phyloP scores from a whole-genome alignment of 495 filamentous ascomycete genomes.

The Aspergillus sclerotioniger region DNA sequence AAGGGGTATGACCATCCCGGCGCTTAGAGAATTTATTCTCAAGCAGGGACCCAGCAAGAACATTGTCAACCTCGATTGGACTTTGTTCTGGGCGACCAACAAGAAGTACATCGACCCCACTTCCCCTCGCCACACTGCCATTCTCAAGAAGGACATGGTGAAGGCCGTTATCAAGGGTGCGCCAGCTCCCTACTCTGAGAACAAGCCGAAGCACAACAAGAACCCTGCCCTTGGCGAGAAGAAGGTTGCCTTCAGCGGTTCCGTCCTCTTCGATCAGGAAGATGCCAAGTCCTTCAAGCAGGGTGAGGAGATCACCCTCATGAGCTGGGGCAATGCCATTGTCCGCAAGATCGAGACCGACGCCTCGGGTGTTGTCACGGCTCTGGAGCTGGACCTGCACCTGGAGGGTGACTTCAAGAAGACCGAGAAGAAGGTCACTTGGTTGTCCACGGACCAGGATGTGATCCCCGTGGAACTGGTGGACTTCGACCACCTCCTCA shows the following conservation, averaged over 20 bases:
- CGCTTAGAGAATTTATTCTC: conserved; percentile 86
- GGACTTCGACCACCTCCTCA: conserved; percentile 90
- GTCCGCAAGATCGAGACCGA: conserved; percentile 70
- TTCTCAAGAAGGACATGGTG: conserved; percentile 65
- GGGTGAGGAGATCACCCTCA: conserved; percentile 90
- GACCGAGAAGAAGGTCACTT: conserved; percentile 95
- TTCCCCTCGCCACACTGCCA: conserved; percentile 78
- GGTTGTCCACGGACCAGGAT: conserved; percentile 75
- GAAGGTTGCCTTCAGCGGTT: conserved; percentile 71
- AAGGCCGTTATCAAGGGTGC: conserved; percentile 68
- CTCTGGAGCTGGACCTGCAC: conserved; percentile 74
- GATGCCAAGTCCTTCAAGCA: conserved; percentile 79
- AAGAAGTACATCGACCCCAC: conserved; percentile 94
- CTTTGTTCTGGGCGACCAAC: conserved; percentile 88
- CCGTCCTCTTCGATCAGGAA: conserved; percentile 78
- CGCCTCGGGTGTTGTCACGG: conserved; percentile 56
- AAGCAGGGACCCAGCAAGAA: conserved; percentile 89
- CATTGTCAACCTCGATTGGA: conserved; percentile 89
- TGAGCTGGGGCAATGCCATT: conserved; percentile 94
- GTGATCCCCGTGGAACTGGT: conserved; percentile 79
- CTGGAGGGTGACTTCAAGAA: conserved; percentile 86
- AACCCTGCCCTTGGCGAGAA: conserved; percentile 80
- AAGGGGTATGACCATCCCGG: conserved; percentile 87
- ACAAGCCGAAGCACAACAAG: conserved; percentile 84
- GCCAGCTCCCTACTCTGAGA: conserved; percentile 62